Evolutionary conservation across 331 rosid genomes (phyloP), one percentile per base, ranked within the genome.

Genomic region (Stylosanthes scabra): DNA sequence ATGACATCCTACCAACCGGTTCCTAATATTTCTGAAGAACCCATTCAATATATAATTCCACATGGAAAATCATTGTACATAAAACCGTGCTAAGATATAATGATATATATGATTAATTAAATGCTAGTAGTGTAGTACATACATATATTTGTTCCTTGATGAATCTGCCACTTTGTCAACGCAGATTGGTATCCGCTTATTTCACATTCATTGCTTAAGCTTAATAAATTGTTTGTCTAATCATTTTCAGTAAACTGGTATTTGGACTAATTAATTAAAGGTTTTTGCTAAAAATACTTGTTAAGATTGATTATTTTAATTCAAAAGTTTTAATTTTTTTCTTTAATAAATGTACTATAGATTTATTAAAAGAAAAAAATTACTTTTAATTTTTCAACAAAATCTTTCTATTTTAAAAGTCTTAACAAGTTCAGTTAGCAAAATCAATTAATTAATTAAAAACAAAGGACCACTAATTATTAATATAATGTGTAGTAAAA

Each of bases 1-100:
- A 59, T 60, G 75, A 79, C 79, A 31, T 79, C 57, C 61, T 66
- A 79, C 75, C 83, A 12, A 59, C 75, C 75, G 15, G 12, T 49
- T 49, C 55, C 14, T 3, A 13, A 13, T 12, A 13, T 9, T 76
- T 9, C 75, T 14, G 10, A 46, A 44, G 25, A 40, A 63, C 46
- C 59, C 63, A 54, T 63, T 63, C n/a, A 44, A 74, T 29, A 6
- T 58, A 56, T 15, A 42, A 16, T 63, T 64, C 5, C 57, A 14
- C 31, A 28, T 51, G 2, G 2, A 42, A 51, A 56, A 55, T 55
- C 66, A 74, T 64, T 74, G 45, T 27, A 9, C 1, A 9, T 11
- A 27, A 3, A 41, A 62, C 11, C 51, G 47, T 31, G 2, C 37
- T 72, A 15, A 31, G 46, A 10, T 16, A 16, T 50, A 20, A 39